phyloP scores from a whole-genome alignment of 805 yeast genomes.

The Kodamaea sagamina region DNA sequence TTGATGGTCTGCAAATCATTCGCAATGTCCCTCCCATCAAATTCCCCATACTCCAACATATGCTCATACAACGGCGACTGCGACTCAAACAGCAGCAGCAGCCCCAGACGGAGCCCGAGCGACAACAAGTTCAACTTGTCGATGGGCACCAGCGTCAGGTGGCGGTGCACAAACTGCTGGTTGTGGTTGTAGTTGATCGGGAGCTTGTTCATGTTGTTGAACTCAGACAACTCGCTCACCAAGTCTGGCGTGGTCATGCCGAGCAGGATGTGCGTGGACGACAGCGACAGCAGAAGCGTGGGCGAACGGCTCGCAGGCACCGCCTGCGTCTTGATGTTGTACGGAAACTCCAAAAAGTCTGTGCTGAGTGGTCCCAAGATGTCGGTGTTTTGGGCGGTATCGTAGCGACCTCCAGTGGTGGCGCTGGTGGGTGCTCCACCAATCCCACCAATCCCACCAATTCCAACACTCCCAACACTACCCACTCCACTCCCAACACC shows the following conservation, averaged over 20 bases:
- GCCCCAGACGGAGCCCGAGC: slow-evolving; percentile 9
- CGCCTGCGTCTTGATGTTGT: background rate
- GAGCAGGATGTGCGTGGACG: slow-evolving; percentile 13
- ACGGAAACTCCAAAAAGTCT: slow-evolving; percentile 4
- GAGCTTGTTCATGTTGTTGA: background rate
- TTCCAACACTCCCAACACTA: too few species aligned
- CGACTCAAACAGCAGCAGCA: slow-evolving; percentile 14
- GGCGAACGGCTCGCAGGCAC: slow-evolving; percentile 7
- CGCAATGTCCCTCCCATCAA: background rate
- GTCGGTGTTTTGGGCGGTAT: too few species aligned
- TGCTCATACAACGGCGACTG: slow-evolving; percentile 11
- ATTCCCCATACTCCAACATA: background rate
- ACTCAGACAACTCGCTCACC: slow-evolving; percentile 8
- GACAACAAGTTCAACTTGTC: slow-evolving; percentile 17
- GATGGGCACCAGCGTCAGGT: slow-evolving; percentile 13
- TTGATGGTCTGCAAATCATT: too few species aligned
- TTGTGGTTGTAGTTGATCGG: slow-evolving; percentile 10
- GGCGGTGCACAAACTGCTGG: slow-evolving; percentile 11
- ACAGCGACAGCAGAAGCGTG: slow-evolving; percentile 12
- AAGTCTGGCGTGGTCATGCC: slow-evolving; percentile 13
- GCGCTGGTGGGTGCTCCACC: too few species aligned
- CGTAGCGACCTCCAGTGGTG: too few species aligned
- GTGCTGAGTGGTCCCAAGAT: slow-evolving; percentile 1
- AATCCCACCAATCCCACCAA: too few species aligned
- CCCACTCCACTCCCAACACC: too few species aligned